Base-by-base conservation (phyloP, 2,329 filamentous ascomycete genomes). In the Dothistroma pini region DNA sequence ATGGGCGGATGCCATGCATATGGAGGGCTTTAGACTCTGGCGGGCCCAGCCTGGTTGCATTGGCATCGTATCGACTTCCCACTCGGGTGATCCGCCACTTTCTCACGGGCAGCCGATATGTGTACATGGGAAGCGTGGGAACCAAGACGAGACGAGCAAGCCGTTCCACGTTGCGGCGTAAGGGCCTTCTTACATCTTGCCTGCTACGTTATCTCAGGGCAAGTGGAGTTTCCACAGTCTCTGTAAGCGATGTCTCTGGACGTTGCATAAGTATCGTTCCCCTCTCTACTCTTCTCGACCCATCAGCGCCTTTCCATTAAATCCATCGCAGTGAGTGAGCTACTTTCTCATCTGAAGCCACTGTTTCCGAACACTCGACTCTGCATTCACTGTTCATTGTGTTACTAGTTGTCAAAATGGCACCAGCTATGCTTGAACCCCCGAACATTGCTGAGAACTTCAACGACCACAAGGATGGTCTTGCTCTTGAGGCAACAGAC, bases 401-500 rank as follows among this genome's bases (percentile, higher is more conserved):
- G 35, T 35, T 53, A 35, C 25, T 35, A 53, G 16, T 54, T 22
- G 29, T 57, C 68, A 76, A 56, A 58, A 81, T 80, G 79, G 78
- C 78, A 71, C 79, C 77, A 70, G 76, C 75, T 66, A 72, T 78
- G 61, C 68, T 75, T 63, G 77, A 79, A 67, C 71, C 71, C 54
- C 51, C 78, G 57, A 77, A 77, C 67, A 68, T 77, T 59, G 71
- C 73, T 25, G 75, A 79, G 66, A 70, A 74, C 70, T 78, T 80
- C 72, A 75, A 78, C 71, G 76, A 79, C 72, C 77, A 80, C 69
- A 80, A 78, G 58, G 81, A 86, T 71, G 84, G 83, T 50, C 79
- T 81, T 35, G 83, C 83, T 21, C 79, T 86, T 32, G 84, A 86
- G 70, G 80, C 81, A 2, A 79, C 81, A 11, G 84, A 83, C 9